Evolutionary conservation across 2,329 filamentous ascomycete species (phyloP).

Genomic region (Aspergillus sp.): DNA sequence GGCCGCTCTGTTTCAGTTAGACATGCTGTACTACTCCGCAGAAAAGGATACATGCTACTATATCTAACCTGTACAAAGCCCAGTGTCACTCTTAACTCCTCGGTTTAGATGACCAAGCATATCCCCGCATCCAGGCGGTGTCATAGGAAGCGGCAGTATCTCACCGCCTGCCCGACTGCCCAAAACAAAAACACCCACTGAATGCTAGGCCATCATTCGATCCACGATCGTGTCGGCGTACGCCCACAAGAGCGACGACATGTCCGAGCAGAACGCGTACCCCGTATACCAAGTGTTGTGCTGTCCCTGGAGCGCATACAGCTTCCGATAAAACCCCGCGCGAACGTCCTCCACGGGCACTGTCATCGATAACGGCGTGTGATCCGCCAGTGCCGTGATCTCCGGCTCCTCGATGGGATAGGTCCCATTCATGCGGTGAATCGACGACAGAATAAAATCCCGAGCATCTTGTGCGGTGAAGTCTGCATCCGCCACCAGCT

Average conservation of each 20-base stretch:
- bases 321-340: constrained; percentile 32
- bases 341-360: constrained; percentile 26
- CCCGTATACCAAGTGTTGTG: constrained; percentile 37
- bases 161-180: no score
- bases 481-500: constrained; percentile 5
- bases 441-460: constrained; percentile 6
- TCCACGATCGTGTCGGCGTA: background rate
- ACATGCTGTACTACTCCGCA: no score
- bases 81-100: no score
- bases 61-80: no score
- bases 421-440: constrained; percentile 2
- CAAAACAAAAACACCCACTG: no score
- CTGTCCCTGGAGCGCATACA: constrained; percentile 34
- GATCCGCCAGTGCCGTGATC: constrained; percentile 24
- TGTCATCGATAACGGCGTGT: constrained; percentile 27
- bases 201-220: no score
- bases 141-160: no score
- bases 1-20: no score
- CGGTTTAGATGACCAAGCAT: no score
- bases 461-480: constrained; percentile 16
- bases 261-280: constrained; percentile 22
- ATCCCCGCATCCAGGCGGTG: no score
- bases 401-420: constrained; percentile 11
- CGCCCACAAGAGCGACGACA: constrained; percentile 11
- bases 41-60: no score